A percentile compares a stretch with the other conserved stretches of the same genome.
phyloP scores from a whole-genome alignment of 306 rosid genomes.

The Castanea sativa region DNA sequence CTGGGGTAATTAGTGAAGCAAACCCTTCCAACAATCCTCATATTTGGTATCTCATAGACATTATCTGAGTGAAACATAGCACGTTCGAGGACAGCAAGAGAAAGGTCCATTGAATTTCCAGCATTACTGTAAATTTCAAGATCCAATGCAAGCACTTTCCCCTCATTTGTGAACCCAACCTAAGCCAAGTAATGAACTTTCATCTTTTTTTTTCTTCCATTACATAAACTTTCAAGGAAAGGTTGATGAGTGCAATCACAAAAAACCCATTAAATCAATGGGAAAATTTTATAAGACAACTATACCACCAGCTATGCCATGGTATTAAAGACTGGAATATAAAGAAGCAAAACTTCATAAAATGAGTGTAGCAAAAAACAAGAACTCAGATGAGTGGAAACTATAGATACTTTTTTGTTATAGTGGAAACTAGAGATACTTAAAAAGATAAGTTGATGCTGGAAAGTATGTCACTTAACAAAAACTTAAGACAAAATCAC shows the following conservation, averaged over 20 bases:
- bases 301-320: too few species aligned
- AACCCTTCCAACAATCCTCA: conserved; percentile 74
- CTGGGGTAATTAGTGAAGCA: conserved; percentile 88
- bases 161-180: conserved; percentile 95
- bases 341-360: too few species aligned
- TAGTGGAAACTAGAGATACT: too few species aligned
- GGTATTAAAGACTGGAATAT: too few species aligned
- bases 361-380: too few species aligned
- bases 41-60: conserved; percentile 92
- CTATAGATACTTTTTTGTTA: too few species aligned
- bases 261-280: too few species aligned
- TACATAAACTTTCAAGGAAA: conserved; percentile 12
- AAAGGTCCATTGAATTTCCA: conserved; percentile 88
- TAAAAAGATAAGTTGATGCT: too few species aligned
- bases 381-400: too few species aligned
- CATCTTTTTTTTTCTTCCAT: conserved; percentile 18
- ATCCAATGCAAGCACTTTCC: conserved; percentile 84
- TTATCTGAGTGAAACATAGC: conserved; percentile 95
- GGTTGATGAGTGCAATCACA: background rate
- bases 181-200: conserved; percentile 26
- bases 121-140: conserved; percentile 84
- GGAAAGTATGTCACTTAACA: too few species aligned
- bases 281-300: too few species aligned
- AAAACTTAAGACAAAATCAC: too few species aligned
- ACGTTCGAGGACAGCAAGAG: conserved; percentile 87